Conservation (phyloP, 2,329 filamentous ascomycete species). For the Aureobasidium sp. region DNA sequence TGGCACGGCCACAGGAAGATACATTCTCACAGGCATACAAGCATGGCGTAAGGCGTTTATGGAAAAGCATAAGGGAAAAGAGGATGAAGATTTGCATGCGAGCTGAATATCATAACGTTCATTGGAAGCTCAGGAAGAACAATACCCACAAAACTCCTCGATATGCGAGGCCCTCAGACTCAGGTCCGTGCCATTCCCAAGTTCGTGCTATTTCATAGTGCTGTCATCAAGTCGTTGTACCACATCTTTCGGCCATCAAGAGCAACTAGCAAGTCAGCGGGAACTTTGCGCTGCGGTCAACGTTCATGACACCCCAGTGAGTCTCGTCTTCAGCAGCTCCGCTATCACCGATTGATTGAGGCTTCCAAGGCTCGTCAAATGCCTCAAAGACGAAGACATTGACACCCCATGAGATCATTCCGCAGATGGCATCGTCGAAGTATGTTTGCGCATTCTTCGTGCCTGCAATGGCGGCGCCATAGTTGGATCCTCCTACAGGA, state of each 20-base stretch:
- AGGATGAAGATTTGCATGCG: conserved; percentile 1
- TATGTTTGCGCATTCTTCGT: conserved; percentile 52
- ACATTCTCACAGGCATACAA: background rate
- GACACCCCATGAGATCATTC: conserved; percentile 56
- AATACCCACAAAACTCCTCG: background rate
- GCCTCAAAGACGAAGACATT: conserved; percentile 70
- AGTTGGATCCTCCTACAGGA: conserved; percentile 47
- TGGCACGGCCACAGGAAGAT: background rate
- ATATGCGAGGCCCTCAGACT: background rate
- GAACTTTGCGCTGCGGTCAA: conserved; percentile 53
- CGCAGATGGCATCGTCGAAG: conserved; percentile 57
- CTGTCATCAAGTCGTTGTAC: background rate
- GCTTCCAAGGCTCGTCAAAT: conserved; percentile 66
- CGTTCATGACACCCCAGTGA: conserved; percentile 62
- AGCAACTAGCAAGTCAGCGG: conserved; percentile 36
- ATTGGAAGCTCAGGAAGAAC: conserved; percentile 3
- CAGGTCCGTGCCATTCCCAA: background rate
- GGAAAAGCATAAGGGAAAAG: background rate
- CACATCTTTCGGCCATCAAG: background rate
- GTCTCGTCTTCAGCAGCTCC: conserved; percentile 56
- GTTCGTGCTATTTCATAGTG: background rate
- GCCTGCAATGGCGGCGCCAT: conserved; percentile 54
- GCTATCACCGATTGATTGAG: conserved; percentile 54
- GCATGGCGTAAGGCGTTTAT: conserved; percentile 9
- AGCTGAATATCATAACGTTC: conserved; percentile 4